Evolutionary conservation across 495 filamentous ascomycete species (phyloP).

Genomic region (Astrothelium macrocarpum): DNA sequence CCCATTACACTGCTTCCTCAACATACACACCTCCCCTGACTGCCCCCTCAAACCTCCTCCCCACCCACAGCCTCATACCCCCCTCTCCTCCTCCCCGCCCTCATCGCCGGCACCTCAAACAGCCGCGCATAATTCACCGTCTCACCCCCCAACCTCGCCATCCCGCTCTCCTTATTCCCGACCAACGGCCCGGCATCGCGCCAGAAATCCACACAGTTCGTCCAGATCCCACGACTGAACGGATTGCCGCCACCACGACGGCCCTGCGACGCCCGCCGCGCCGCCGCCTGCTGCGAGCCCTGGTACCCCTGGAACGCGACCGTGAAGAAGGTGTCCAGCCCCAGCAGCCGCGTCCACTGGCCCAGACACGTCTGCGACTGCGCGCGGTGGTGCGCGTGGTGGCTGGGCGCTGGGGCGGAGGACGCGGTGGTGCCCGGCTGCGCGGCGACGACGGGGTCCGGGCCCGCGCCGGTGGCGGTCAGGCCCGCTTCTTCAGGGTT

Average conservation of each 20-base stretch:
- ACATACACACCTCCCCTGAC: constrained; percentile 37
- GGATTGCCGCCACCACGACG: constrained; percentile 56
- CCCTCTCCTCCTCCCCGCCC: constrained; percentile 39
- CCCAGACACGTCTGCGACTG: constrained; percentile 50
- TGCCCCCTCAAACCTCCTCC: constrained; percentile 10
- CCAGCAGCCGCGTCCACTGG: constrained; percentile 75
- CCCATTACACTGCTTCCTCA: no score
- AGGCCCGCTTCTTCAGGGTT: constrained; percentile 62
- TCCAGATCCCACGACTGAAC: constrained; percentile 68
- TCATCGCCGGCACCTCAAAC: constrained; percentile 72
- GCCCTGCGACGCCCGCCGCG: constrained; percentile 36
- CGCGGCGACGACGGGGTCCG: constrained; percentile 17
- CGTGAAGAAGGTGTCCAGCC: constrained; percentile 84
- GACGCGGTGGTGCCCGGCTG: constrained; percentile 26
- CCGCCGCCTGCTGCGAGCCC: constrained; percentile 52
- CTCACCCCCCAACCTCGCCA: constrained; percentile 67
- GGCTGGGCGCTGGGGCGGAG: constrained; percentile 19
- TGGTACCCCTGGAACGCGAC: constrained; percentile 37
- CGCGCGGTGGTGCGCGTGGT: constrained; percentile 20
- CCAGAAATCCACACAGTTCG: constrained; percentile 96
- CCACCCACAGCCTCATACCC: constrained; percentile 22
- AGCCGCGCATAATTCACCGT: constrained; percentile 76
- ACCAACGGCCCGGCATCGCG: constrained; percentile 79
- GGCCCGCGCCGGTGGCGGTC: constrained; percentile 32
- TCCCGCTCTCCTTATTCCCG: constrained; percentile 59